phyloP scores from a whole-genome alignment of 116 monocot species.

The Posidonia oceanica region DNA sequence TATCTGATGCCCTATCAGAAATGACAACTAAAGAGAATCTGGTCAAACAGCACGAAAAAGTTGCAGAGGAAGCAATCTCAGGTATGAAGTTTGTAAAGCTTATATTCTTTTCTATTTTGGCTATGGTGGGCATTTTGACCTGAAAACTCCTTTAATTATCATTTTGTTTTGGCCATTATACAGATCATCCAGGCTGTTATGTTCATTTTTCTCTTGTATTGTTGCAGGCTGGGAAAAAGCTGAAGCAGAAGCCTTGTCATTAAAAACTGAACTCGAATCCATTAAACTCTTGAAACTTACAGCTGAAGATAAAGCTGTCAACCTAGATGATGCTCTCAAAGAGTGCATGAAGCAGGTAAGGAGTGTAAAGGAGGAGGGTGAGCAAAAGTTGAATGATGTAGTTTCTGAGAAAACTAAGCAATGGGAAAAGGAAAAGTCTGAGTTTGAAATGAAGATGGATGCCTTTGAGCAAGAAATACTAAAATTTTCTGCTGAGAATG shows the following conservation, averaged over 20 bases:
- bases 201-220: not conserved
- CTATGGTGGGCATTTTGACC: not conserved
- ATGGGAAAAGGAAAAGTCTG: conserved; percentile 57
- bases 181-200: not conserved
- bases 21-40: conserved; percentile 57
- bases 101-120: not conserved
- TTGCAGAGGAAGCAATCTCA: conserved; percentile 90
- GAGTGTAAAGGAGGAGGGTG: conserved; percentile 63
- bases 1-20: conserved; percentile 52
- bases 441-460: conserved; percentile 40
- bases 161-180: not conserved
- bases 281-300: conserved; percentile 43
- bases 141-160: not conserved
- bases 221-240: conserved; percentile 86
- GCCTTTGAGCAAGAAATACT: conserved; percentile 49
- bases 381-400: conserved; percentile 68
- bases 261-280: conserved; percentile 74
- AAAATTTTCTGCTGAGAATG: conserved; percentile 52
- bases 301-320: conserved; percentile 49
- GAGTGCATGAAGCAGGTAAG: conserved; percentile 77
- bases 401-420: conserved; percentile 59
- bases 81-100: conserved; percentile 21
- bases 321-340: conserved; percentile 70
- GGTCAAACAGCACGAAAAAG: conserved; percentile 89
- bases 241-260: conserved; percentile 53